Conservation (phyloP, 305 asterid species). For the Fraxinus dipetala region DNA sequence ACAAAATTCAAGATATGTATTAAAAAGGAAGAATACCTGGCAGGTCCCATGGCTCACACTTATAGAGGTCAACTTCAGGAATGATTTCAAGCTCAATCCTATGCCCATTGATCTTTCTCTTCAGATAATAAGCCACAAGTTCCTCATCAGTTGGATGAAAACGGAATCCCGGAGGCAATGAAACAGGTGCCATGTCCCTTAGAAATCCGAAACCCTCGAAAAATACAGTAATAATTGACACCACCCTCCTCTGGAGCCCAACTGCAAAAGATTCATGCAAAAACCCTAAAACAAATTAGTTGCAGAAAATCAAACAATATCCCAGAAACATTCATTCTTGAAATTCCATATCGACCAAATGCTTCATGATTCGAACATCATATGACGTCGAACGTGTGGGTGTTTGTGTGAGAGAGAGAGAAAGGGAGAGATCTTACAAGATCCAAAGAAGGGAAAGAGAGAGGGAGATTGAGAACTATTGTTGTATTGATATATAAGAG, state of each 20-base stretch:
- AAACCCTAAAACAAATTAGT: constrained; percentile 4
- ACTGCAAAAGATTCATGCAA: constrained; percentile 14
- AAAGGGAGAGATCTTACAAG: constrained; percentile 26
- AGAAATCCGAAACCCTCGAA: constrained; percentile 15
- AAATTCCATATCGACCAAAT: background rate
- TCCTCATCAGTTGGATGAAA: constrained; percentile 96
- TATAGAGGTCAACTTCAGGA: constrained; percentile 95
- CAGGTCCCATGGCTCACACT: constrained; percentile 96
- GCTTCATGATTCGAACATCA: background rate
- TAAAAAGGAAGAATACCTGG: constrained; percentile 52
- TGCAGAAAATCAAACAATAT: background rate
- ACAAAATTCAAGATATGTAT: background rate
- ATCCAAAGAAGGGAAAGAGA: constrained; percentile 24
- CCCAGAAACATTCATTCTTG: background rate
- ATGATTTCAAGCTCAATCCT: constrained; percentile 82
- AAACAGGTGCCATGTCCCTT: constrained; percentile 68
- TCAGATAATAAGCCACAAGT: constrained; percentile 87
- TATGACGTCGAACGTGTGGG: background rate
- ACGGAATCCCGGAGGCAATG: constrained; percentile 89
- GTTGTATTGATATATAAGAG: constrained; percentile 39
- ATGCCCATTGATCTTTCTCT: constrained; percentile 75
- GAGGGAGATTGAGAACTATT: constrained; percentile 28
- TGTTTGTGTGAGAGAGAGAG: background rate
- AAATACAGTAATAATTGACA: constrained; percentile 13
- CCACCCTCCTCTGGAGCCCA: constrained; percentile 23